Conservation (phyloP, 2,329 filamentous ascomycete genomes). For the Fusarium duplospermum region DNA sequence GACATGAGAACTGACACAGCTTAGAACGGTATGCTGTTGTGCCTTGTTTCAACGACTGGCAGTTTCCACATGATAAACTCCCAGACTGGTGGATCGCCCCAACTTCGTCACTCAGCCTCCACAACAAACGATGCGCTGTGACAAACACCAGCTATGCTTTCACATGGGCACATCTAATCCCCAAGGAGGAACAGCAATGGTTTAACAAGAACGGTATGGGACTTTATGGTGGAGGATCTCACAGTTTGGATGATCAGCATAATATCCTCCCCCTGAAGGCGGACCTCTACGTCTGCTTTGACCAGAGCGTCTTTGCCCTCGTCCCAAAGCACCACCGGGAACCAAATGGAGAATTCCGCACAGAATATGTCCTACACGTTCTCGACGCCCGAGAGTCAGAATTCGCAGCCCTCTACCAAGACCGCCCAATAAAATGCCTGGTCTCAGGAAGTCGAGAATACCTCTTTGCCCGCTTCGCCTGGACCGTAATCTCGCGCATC, state of each 20-base stretch:
- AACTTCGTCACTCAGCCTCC: not conserved
- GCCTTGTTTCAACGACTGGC: constrained; percentile 32
- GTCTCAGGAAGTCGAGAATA: constrained; percentile 25
- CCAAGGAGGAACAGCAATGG: constrained; percentile 32
- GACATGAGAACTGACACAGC: not conserved
- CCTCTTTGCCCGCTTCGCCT: constrained; percentile 27
- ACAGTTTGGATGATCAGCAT: constrained; percentile 29
- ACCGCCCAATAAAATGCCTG: constrained; percentile 10
- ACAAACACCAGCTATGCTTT: constrained; percentile 38
- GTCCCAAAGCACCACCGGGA: constrained; percentile 13
- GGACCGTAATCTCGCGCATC: constrained; percentile 23
- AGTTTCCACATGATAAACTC: constrained; percentile 32
- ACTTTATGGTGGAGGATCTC: constrained; percentile 30
- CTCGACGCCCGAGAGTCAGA: constrained; percentile 26
- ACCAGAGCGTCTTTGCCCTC: constrained; percentile 29
- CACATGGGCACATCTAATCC: constrained; percentile 30
- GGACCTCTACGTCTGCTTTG: constrained; percentile 34
- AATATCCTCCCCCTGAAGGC: constrained; percentile 33
- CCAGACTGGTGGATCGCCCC: constrained; percentile 30
- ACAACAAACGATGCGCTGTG: constrained; percentile 24
- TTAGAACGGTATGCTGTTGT: constrained; percentile 33
- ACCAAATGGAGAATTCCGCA: not conserved
- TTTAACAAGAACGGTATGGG: constrained; percentile 37
- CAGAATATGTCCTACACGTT: constrained; percentile 23
- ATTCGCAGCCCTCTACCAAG: constrained; percentile 31